phyloP scores from a whole-genome alignment of 495 filamentous ascomycete species.

The Hyaloscypha hepaticicola region DNA sequence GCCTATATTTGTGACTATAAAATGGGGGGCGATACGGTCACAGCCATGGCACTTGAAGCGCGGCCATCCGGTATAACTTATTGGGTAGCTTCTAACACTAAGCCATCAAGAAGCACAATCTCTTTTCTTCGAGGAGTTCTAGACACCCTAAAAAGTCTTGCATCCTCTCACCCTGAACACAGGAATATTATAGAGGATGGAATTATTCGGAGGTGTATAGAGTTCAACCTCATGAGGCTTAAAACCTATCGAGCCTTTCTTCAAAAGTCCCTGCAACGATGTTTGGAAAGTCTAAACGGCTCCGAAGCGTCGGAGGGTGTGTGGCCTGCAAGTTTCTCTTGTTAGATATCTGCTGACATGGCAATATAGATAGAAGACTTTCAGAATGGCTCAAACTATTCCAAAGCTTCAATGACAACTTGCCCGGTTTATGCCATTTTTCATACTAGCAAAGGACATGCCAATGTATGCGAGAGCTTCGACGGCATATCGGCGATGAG shows the following conservation, averaged over 20 bases:
- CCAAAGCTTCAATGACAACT: constrained; percentile 14
- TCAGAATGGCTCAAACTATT: constrained; percentile 18
- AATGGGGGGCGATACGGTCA: constrained; percentile 34
- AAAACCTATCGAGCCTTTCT: constrained; percentile 23
- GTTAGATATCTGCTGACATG: constrained; percentile 7
- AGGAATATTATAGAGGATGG: constrained; percentile 7
- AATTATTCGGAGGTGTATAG: constrained; percentile 19
- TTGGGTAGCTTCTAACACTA: constrained; percentile 33
- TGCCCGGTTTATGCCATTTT: constrained; percentile 12
- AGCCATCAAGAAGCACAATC: constrained; percentile 1
- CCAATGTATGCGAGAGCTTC: constrained; percentile 14
- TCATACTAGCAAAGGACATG: constrained; percentile 21
- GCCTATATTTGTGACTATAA: constrained; percentile 36
- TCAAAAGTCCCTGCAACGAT: constrained; percentile 6
- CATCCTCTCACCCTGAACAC: constrained; percentile 6
- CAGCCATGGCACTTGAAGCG: constrained; percentile 35
- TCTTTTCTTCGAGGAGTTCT: constrained; percentile 28
- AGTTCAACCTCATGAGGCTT: constrained; percentile 22
- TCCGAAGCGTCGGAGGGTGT: constrained; percentile 9
- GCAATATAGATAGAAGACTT: constrained; percentile 18
- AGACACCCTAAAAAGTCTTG: constrained; percentile 15
- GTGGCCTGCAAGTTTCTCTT: constrained; percentile 5
- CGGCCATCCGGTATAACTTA: constrained; percentile 22
- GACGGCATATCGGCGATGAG: constrained; percentile 13
- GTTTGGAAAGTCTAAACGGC: constrained; percentile 14